Percentiles rank a stretch among this genome's conserved stretches.
Conservation (phyloP, 129 eudicot species). For the Helichrysum umbraculigerum region DNA sequence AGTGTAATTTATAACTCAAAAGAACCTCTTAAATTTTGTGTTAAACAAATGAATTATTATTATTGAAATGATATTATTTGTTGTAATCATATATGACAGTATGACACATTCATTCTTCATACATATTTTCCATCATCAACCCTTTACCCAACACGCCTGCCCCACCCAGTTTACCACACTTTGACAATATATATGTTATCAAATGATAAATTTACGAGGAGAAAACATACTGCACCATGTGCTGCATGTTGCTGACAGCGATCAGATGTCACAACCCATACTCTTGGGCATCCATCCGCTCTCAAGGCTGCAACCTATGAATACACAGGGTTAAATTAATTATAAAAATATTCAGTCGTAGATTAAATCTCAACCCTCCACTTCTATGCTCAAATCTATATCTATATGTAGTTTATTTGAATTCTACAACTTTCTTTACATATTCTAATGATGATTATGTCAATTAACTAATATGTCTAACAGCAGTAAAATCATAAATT, state of each 20-base stretch:
- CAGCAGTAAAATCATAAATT: constrained; percentile 5
- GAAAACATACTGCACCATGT: constrained; percentile 65
- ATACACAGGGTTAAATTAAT: background rate
- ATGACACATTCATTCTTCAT: too few species aligned
- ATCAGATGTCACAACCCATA: constrained; percentile 95
- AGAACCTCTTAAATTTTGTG: too few species aligned
- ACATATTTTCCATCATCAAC: too few species aligned
- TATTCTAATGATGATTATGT: background rate
- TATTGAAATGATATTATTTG: too few species aligned
- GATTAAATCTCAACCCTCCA: background rate
- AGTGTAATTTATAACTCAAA: too few species aligned
- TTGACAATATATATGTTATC: background rate
- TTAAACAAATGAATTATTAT: too few species aligned
- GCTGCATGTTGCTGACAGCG: constrained; percentile 70
- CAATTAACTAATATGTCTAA: background rate
- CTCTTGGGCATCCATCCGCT: constrained; percentile 88
- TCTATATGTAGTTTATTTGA: background rate
- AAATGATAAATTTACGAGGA: background rate
- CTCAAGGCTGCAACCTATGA: constrained; percentile 78
- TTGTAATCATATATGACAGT: too few species aligned
- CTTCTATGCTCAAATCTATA: background rate
- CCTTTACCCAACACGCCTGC: background rate
- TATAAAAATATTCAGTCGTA: background rate
- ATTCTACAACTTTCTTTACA: background rate
- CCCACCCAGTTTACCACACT: background rate